Evolutionary conservation across 176 grass and related monocot genomes (phyloP).

Genomic region (Thalia dealbata): DNA sequence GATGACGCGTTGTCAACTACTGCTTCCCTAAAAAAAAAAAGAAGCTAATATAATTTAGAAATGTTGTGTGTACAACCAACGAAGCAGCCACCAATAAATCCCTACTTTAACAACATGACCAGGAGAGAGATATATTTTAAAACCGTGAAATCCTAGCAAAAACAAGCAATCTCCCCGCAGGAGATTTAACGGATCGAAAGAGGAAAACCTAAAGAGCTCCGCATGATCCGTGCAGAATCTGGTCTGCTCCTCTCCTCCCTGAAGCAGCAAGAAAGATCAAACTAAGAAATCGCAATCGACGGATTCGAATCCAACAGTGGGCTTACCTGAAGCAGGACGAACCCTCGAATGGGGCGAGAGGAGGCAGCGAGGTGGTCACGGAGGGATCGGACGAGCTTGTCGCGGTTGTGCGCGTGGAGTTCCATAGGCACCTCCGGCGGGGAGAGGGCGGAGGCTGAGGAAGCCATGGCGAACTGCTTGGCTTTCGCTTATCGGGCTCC

Average conservation of each 20-base stretch:
- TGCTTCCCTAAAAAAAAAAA: no score
- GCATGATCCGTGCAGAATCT: slow-evolving; percentile 18
- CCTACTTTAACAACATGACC: no score
- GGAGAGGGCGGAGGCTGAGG: slow-evolving; percentile 29
- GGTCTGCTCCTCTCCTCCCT: slow-evolving; percentile 16
- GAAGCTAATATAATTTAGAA: no score
- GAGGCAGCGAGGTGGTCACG: slow-evolving; percentile 39
- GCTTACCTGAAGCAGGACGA: slow-evolving; percentile 67
- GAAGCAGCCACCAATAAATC: no score
- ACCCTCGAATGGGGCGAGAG: slow-evolving; percentile 32
- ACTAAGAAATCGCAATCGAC: background rate
- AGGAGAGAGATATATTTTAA: no score
- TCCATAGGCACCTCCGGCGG: slow-evolving; percentile 65
- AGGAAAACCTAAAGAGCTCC: slow-evolving; percentile 11
- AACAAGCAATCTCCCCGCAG: background rate
- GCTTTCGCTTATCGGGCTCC: slow-evolving; percentile 64
- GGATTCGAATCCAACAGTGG: background rate
- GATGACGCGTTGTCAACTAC: no score
- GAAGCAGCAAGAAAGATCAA: background rate
- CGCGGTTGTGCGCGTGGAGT: slow-evolving; percentile 66
- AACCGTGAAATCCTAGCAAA: no score
- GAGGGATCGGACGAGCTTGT: slow-evolving; percentile 47
- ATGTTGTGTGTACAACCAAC: no score
- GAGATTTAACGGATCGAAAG: background rate
- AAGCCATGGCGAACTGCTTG: slow-evolving; percentile 26